phyloP scores from a whole-genome alignment of 2,329 filamentous ascomycete species.

The Aschersonia sp. region DNA sequence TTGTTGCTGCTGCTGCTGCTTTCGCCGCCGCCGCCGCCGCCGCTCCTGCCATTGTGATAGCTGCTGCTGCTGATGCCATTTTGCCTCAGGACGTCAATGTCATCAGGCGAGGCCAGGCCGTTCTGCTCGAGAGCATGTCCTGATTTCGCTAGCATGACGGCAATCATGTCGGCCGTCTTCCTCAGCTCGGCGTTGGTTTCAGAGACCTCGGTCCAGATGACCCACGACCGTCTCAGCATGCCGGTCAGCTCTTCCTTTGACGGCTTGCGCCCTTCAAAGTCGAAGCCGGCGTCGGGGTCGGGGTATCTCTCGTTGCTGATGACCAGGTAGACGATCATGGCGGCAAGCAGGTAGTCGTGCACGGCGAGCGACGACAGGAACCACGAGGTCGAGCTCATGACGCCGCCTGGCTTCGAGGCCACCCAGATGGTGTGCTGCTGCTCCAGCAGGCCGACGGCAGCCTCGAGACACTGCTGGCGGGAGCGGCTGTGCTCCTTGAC shows the following conservation, averaged over 20 bases:
- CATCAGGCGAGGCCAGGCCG: neutral
- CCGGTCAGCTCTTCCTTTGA: slow-evolving; percentile 23
- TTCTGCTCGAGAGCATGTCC: slow-evolving; percentile 14
- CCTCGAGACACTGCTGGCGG: slow-evolving; percentile 32
- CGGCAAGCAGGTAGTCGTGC: slow-evolving; percentile 47
- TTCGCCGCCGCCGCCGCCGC: too few relatives aligned
- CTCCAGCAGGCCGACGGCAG: slow-evolving; percentile 30
- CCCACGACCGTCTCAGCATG: slow-evolving; percentile 25
- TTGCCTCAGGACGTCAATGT: neutral
- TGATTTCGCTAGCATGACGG: slow-evolving; percentile 29
- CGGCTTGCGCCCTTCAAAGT: slow-evolving; percentile 16
- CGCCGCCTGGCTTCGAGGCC: slow-evolving; percentile 35
- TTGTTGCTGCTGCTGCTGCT: neutral
- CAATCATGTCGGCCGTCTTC: slow-evolving; percentile 30
- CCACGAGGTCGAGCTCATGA: slow-evolving; percentile 37
- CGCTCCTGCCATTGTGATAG: too few relatives aligned
- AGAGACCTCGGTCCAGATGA: slow-evolving; percentile 28
- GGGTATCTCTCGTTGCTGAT: slow-evolving; percentile 27
- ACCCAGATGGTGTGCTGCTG: slow-evolving; percentile 33
- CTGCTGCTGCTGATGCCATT: neutral
- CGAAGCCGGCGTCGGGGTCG: slow-evolving; percentile 17
- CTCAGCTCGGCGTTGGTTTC: slow-evolving; percentile 21
- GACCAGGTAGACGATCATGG: slow-evolving; percentile 43
- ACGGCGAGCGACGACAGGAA: slow-evolving; percentile 42
- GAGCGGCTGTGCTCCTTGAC: slow-evolving; percentile 36